Conservation (phyloP, 163 green algal genomes). For the Scenedesmus sp. region DNA sequence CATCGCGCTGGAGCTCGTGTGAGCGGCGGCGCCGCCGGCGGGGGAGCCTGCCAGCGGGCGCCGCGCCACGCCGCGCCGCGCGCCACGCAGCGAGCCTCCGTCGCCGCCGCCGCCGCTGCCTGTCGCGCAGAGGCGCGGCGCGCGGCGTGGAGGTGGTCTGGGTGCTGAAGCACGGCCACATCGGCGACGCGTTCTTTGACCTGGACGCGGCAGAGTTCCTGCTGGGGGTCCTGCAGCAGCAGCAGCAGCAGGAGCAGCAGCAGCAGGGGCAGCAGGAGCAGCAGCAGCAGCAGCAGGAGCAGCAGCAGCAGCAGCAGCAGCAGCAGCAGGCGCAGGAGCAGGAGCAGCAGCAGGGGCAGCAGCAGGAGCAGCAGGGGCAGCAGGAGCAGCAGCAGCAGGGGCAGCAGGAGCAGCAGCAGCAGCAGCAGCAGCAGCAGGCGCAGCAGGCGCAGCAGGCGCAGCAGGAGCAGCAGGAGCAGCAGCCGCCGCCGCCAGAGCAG, state of each 20-base stretch:
- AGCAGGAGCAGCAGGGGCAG: not conserved
- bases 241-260: slow-evolving; percentile 25
- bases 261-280: not conserved
- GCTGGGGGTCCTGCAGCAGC: not conserved
- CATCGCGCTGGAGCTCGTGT: slow-evolving; percentile 82
- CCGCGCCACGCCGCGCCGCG: not conserved
- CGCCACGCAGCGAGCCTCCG: not conserved
- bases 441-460: not conserved
- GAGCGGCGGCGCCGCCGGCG: slow-evolving; percentile 2
- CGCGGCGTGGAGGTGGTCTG: slow-evolving; percentile 75
- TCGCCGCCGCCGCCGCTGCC: slow-evolving; percentile 11
- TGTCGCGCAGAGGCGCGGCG: slow-evolving; percentile 53
- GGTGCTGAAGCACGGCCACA: slow-evolving; percentile 80
- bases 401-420: not conserved
- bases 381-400: not conserved
- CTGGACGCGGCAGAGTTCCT: slow-evolving; percentile 52
- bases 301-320: not conserved
- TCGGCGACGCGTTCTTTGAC: slow-evolving; percentile 93
- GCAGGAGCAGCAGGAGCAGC: not conserved
- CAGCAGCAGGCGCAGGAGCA: not conserved
- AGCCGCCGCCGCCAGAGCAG: slow-evolving; percentile 3
- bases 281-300: slow-evolving; percentile 1
- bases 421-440: not conserved
- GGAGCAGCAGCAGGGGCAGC: not conserved
- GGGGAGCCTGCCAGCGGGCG: not conserved